These are phyloP conservation scores for Cystobasidiaceae sp. DNA, from an alignment of 1,284 basidiomycete species.

Conservation along the genomic window DNA sequence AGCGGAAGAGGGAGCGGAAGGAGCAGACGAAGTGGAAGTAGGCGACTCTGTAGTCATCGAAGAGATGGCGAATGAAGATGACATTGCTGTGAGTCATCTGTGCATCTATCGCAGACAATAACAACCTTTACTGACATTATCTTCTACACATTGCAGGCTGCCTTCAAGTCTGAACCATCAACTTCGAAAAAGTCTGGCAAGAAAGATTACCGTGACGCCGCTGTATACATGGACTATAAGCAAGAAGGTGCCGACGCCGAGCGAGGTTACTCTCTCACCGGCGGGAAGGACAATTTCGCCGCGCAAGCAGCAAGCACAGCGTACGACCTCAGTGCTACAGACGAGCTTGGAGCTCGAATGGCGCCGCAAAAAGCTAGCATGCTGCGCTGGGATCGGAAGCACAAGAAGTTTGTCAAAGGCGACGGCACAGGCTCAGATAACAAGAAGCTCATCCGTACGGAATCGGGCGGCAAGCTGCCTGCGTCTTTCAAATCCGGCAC, in stretches of 20 bases:
- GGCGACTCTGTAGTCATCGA: slow-evolving; percentile 32
- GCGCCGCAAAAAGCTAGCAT: slow-evolving; percentile 62
- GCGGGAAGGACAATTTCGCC: slow-evolving; percentile 66
- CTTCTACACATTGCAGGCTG: slow-evolving; percentile 54
- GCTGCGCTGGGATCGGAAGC: slow-evolving; percentile 89
- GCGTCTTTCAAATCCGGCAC: slow-evolving; percentile 87
- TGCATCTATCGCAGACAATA: too few relatives aligned
- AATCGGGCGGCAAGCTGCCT: slow-evolving; percentile 87
- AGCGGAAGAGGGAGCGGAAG: slow-evolving; percentile 41
- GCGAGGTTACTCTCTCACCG: slow-evolving; percentile 81
- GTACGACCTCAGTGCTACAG: slow-evolving; percentile 73
- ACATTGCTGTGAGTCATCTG: slow-evolving; percentile 59
- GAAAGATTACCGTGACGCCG: slow-evolving; percentile 64
- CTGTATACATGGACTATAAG: slow-evolving; percentile 87
- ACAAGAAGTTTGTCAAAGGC: slow-evolving; percentile 88
- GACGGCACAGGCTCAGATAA: slow-evolving; percentile 83
- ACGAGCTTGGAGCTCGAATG: slow-evolving; percentile 60
- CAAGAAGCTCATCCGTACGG: slow-evolving; percentile 87
- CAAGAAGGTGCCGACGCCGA: slow-evolving; percentile 80
- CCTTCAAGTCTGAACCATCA: slow-evolving; percentile 59
- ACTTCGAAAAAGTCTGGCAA: slow-evolving; percentile 54
- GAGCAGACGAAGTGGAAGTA: slow-evolving; percentile 25
- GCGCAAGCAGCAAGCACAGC: slow-evolving; percentile 74
- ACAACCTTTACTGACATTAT: background rate
- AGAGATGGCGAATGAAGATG: slow-evolving; percentile 47